phyloP scores from a whole-genome alignment of 345 rosid genomes.

The Rhizophora apiculata region DNA sequence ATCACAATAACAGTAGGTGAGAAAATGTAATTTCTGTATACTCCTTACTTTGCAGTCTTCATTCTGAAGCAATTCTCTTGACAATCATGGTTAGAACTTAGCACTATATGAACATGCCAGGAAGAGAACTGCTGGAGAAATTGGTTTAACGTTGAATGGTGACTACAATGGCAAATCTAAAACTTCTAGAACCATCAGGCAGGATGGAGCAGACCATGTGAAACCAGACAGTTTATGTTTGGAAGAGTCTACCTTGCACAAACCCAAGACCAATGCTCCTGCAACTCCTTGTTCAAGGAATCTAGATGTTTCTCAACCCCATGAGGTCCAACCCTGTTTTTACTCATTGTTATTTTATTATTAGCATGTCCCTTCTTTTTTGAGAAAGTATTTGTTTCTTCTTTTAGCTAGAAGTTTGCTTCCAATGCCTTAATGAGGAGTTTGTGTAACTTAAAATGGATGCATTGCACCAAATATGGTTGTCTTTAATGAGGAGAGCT shows the following conservation, averaged over 20 bases:
- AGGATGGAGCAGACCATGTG: conserved; percentile 27
- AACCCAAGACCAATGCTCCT: conserved; percentile 26
- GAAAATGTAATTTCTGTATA: conserved; percentile 15
- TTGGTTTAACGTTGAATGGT: conserved; percentile 41
- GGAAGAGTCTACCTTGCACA: conserved; percentile 32
- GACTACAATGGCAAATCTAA: conserved; percentile 42
- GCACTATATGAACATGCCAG: conserved; percentile 28
- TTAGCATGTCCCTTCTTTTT: not conserved
- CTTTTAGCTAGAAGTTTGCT: conserved; percentile 4
- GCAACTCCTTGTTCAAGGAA: conserved; percentile 30
- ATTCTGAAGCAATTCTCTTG: not conserved
- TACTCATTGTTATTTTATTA: not conserved
- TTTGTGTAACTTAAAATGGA: not conserved
- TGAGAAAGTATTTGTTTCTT: not conserved
- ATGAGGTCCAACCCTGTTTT: conserved; percentile 31
- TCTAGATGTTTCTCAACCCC: conserved; percentile 23
- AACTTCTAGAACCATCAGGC: conserved; percentile 22
- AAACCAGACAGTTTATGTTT: conserved; percentile 28
- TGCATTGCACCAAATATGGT: not conserved
- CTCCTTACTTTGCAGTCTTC: conserved; percentile 5
- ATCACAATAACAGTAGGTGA: conserved; percentile 46
- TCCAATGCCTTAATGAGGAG: not conserved
- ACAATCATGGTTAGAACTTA: conserved; percentile 4
- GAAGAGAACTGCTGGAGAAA: conserved; percentile 46
- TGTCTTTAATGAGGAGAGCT: not conserved